A percentile compares a stretch with the other conserved stretches of the same genome.
Evolutionary conservation across 1,284 basidiomycete species (phyloP).

Genomic region (Heterobasidion occidentale): DNA sequence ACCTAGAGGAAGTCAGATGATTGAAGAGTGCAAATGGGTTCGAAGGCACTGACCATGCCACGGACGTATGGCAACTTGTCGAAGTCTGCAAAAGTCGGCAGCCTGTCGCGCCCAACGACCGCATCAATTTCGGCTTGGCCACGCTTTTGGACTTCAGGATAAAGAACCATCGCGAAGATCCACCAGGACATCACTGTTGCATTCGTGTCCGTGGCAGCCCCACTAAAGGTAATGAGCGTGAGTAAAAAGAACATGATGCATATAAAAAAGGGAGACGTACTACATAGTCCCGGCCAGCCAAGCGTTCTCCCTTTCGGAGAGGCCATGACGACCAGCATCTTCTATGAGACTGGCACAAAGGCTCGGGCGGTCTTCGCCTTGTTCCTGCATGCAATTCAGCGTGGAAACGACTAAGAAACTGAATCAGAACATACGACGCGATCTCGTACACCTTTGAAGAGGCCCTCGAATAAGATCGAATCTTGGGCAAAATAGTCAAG

Average conservation of each 20-base stretch:
- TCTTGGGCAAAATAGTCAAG: not conserved
- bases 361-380: constrained; percentile 4
- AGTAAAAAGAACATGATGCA: not conserved
- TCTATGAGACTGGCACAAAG: constrained; percentile 1
- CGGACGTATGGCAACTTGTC: constrained; percentile 9
- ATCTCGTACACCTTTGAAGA: constrained; percentile 2
- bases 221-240: not conserved
- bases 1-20: not conserved
- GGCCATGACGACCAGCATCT: not conserved
- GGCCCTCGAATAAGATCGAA: constrained; percentile 3
- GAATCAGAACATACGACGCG: not conserved
- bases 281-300: constrained; percentile 6
- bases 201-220: constrained; percentile 9
- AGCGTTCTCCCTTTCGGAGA: constrained; percentile 1
- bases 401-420: not conserved
- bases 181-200: constrained; percentile 7
- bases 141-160: constrained; percentile 9
- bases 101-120: constrained; percentile 8
- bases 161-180: constrained; percentile 11
- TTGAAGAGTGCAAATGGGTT: not conserved
- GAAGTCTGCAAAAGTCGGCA: constrained; percentile 9
- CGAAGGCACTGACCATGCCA: constrained; percentile 3
- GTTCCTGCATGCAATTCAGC: not conserved
- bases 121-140: constrained; percentile 14
- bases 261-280: not conserved